Percentiles rank a stretch among this genome's conserved stretches.
phyloP scores from a whole-genome alignment of 1,284 basidiomycete genomes.

The Prillingera fragicola region DNA sequence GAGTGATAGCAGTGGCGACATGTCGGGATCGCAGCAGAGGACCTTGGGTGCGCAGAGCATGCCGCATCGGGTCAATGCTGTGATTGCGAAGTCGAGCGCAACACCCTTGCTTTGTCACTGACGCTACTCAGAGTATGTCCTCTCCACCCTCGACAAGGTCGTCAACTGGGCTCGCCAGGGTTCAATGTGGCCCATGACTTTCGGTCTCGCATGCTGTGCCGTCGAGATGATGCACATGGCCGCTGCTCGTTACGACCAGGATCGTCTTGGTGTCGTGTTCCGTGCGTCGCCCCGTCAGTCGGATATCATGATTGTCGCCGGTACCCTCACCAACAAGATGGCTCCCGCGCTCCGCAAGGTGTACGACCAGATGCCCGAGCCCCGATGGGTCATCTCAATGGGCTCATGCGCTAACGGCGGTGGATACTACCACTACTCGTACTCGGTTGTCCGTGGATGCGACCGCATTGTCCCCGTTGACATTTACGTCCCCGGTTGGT shows the following conservation, averaged over 20 bases:
- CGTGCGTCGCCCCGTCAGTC: conserved; percentile 96
- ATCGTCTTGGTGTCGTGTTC: conserved; percentile 95
- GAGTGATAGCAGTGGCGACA: conserved; percentile 41
- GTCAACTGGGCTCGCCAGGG: conserved; percentile 97
- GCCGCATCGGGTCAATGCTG: neutral
- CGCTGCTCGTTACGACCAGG: conserved; percentile 97
- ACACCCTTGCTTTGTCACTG: neutral
- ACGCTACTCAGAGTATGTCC: conserved; percentile 72
- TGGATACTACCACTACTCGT: conserved; percentile 95
- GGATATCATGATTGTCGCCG: conserved; percentile 99
- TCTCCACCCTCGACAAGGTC: conserved; percentile 93
- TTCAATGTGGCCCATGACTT: conserved; percentile 99
- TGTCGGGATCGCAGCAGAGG: neutral
- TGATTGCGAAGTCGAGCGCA: neutral
- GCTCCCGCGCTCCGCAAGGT: conserved; percentile 91
- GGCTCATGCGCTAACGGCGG: conserved; percentile 98
- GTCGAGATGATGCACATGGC: conserved; percentile 96
- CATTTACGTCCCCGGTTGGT: conserved; percentile 94
- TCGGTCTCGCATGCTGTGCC: conserved; percentile 95
- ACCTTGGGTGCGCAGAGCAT: neutral
- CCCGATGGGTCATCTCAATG: conserved; percentile 98
- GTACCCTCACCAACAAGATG: conserved; percentile 99
- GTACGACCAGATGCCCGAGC: conserved; percentile 96
- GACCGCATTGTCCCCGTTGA: conserved; percentile 98
- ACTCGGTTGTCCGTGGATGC: conserved; percentile 98